These are phyloP conservation scores for Alternaria brassicicola DNA, from an alignment of 2,329 filamentous ascomycete species.

Conservation along the genomic window DNA sequence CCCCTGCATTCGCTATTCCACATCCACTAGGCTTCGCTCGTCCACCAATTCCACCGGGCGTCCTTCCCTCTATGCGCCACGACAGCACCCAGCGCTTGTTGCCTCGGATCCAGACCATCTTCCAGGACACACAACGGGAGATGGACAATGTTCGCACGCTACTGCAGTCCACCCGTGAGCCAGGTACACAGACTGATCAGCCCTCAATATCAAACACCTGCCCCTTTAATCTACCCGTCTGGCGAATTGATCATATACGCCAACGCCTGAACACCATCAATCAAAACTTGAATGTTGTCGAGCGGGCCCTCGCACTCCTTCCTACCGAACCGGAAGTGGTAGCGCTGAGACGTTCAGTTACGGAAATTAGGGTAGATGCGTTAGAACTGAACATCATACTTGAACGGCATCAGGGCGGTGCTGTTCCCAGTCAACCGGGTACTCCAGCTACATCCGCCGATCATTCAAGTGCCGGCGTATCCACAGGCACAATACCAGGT, in stretches of 20 bases:
- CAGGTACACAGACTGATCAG: constrained; percentile 4
- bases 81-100: constrained; percentile 28
- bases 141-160: constrained; percentile 41
- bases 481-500: constrained; percentile 5
- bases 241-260: constrained; percentile 38
- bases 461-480: not conserved
- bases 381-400: constrained; percentile 30
- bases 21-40: constrained; percentile 27
- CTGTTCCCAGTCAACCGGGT: not conserved
- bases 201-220: not conserved
- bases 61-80: constrained; percentile 13
- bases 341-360: constrained; percentile 36
- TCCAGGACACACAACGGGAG: constrained; percentile 39
- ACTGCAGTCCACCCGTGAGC: constrained; percentile 18
- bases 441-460: not conserved
- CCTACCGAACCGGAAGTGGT: constrained; percentile 38
- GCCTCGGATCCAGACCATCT: constrained; percentile 26
- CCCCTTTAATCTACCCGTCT: constrained; percentile 24
- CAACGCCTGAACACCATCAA: constrained; percentile 33
- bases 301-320: constrained; percentile 35
- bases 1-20: constrained; percentile 23
- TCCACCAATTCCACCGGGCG: constrained; percentile 21
- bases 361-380: constrained; percentile 34
- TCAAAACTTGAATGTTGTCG: constrained; percentile 35
- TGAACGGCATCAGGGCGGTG: constrained; percentile 20